A percentile compares a stretch with the other conserved stretches of the same genome.
Conservation (phyloP, 2,329 filamentous ascomycete species). For the Verruconis gallopava region DNA sequence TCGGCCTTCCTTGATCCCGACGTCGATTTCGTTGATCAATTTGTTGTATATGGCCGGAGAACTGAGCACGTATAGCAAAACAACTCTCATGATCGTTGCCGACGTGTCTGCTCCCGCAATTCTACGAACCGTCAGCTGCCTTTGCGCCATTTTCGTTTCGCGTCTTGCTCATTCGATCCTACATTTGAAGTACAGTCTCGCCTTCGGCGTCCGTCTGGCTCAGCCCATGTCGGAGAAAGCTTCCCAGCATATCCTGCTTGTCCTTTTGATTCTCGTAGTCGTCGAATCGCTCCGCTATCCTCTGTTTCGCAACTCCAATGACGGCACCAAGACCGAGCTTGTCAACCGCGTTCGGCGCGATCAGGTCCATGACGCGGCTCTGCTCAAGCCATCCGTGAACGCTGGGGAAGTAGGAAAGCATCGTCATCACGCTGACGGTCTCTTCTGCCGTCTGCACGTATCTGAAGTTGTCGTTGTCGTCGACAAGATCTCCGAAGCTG, state of each 20-base stretch:
- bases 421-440: constrained; percentile 31
- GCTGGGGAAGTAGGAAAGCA: constrained; percentile 31
- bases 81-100: constrained; percentile 41
- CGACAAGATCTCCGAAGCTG: constrained; percentile 36
- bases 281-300: constrained; percentile 34
- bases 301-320: constrained; percentile 28
- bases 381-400: constrained; percentile 17
- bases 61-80: constrained; percentile 40
- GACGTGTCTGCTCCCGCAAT: constrained; percentile 47
- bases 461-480: constrained; percentile 35
- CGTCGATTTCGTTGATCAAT: constrained; percentile 35
- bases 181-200: constrained; percentile 33
- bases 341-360: constrained; percentile 11
- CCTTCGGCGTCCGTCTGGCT: constrained; percentile 28
- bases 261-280: constrained; percentile 19
- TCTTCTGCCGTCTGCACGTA: constrained; percentile 21
- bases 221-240: constrained; percentile 36
- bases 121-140: too few species aligned
- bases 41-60: constrained; percentile 33
- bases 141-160: too few species aligned
- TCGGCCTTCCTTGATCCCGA: constrained; percentile 24
- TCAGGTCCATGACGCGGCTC: constrained; percentile 6
- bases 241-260: constrained; percentile 39
- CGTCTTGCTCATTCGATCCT: too few species aligned
- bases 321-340: constrained; percentile 12